Conservation (phyloP, 176 grass and related monocot genomes). For the Phyllostachys edulis region DNA sequence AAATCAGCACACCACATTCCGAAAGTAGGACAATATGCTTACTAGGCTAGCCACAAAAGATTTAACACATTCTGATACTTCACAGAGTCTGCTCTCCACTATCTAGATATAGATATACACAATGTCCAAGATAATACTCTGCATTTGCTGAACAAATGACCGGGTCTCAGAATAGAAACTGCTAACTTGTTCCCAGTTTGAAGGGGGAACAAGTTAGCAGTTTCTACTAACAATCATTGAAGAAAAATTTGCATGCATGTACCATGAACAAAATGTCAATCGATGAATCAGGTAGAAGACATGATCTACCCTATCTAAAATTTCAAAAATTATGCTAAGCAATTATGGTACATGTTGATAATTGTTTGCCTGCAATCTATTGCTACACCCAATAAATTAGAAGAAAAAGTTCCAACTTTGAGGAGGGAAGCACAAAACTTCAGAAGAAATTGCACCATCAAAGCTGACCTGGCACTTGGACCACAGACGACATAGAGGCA, state of each 20-base stretch:
- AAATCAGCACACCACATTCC: constrained; percentile 16
- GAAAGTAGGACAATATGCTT: constrained; percentile 28
- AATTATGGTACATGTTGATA: background rate
- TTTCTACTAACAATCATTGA: background rate
- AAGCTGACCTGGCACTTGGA: background rate
- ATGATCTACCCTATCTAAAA: background rate
- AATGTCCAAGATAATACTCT: background rate
- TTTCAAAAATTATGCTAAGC: background rate
- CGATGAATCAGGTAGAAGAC: background rate
- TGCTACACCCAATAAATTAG: background rate
- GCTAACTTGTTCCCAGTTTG: no score
- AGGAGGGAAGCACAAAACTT: background rate
- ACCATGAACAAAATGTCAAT: background rate
- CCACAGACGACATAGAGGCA: background rate
- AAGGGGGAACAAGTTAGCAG: no score
- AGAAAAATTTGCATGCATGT: background rate
- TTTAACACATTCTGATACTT: constrained; percentile 81
- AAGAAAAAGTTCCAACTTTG: background rate
- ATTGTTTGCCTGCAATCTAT: background rate
- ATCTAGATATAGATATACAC: constrained; percentile 56
- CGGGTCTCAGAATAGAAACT: no score
- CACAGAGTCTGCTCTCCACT: constrained; percentile 64
- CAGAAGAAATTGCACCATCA: background rate
- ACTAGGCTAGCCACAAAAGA: constrained; percentile 94
- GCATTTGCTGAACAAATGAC: no score